These are phyloP conservation scores for Aureobasidium sp. DNA, from an alignment of 2,329 filamentous ascomycete species.

Conservation along the genomic window DNA sequence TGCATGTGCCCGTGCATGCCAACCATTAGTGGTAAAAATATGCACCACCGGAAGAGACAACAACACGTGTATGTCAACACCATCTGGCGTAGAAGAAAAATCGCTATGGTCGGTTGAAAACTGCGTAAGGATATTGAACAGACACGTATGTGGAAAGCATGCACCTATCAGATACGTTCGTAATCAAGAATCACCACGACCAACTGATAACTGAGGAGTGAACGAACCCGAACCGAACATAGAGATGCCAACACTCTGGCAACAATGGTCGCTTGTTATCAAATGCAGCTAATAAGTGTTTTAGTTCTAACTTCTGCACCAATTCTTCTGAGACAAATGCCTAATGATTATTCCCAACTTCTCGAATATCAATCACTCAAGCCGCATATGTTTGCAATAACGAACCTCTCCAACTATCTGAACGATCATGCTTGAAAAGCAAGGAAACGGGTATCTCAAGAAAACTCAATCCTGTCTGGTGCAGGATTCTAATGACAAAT, in stretches of 20 bases:
- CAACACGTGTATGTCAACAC: neutral
- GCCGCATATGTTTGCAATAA: neutral
- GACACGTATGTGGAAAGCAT: too few relatives aligned
- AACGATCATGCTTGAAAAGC: neutral
- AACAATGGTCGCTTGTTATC: neutral
- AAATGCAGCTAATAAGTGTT: neutral
- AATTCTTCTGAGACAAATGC: neutral
- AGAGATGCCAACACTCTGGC: neutral
- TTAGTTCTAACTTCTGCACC: neutral
- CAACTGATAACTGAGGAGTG: neutral
- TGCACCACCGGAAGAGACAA: neutral
- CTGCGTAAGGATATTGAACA: too few relatives aligned
- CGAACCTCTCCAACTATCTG: neutral
- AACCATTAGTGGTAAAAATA: neutral
- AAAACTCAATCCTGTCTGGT: neutral
- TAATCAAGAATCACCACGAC: too few relatives aligned
- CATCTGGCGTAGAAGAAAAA: too few relatives aligned
- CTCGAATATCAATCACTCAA: neutral
- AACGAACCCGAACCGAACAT: neutral
- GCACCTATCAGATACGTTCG: too few relatives aligned
- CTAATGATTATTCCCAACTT: neutral
- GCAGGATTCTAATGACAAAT: neutral
- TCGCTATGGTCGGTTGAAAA: too few relatives aligned
- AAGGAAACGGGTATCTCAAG: conserved; percentile 5
- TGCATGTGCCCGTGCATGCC: neutral